Evolutionary conservation across 495 filamentous ascomycete species (phyloP).

Genomic region (Penicillium antarcticum): DNA sequence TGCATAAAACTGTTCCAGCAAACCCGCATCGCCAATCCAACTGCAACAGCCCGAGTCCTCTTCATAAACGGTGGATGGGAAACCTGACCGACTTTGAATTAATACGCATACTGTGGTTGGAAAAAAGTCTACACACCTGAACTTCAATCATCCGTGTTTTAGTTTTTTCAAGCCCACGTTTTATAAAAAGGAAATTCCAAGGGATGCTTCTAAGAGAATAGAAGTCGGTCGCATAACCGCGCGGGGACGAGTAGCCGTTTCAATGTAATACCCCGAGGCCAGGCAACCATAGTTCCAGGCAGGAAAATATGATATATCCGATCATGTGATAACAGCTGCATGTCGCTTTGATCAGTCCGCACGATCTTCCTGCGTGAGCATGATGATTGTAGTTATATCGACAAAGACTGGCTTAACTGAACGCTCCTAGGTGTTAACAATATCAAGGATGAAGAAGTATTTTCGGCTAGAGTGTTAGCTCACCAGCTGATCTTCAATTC

Average conservation of each 20-base stretch:
- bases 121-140: background rate
- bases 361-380: background rate
- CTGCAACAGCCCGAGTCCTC: background rate
- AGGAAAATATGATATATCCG: background rate
- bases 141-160: background rate
- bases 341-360: background rate
- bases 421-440: constrained; percentile 8
- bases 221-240: background rate
- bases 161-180: background rate
- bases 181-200: background rate
- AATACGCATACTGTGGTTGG: background rate
- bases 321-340: background rate
- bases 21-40: background rate
- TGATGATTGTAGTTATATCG: background rate
- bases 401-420: constrained; percentile 10
- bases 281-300: background rate
- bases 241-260: background rate
- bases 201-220: background rate
- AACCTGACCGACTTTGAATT: background rate
- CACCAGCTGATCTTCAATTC: constrained; percentile 16
- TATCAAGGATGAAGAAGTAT: constrained; percentile 6
- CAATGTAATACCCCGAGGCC: background rate
- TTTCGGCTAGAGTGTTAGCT: constrained; percentile 10
- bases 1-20: background rate
- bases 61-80: background rate